A percentile compares a stretch with the other conserved stretches of the same genome.
Conservation (phyloP, 129 eudicot species). For the Helianthus tuberosus region DNA sequence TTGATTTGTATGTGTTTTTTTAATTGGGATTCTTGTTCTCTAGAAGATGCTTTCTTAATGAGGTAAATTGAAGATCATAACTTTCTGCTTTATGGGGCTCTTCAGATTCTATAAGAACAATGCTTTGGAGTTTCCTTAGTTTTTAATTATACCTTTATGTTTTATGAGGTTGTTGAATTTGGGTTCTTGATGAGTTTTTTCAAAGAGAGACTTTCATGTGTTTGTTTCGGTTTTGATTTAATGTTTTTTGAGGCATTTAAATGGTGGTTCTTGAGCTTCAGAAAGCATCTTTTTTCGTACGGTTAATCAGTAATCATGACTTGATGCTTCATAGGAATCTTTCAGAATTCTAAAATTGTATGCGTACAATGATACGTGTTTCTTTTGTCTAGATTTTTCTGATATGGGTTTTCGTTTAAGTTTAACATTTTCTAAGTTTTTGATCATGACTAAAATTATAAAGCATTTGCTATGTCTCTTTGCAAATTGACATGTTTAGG, state of each 20-base stretch:
- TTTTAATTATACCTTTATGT: not conserved
- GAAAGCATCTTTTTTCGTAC: not conserved
- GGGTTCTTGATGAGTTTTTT: not conserved
- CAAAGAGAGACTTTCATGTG: not conserved
- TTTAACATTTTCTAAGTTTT: not conserved
- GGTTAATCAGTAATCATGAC: slow-evolving; percentile 4
- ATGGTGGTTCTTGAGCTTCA: not conserved
- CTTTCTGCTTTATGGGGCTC: not conserved
- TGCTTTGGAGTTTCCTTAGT: slow-evolving; percentile 15
- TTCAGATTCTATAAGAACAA: not conserved
- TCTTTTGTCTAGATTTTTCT: slow-evolving; percentile 7
- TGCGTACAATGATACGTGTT: not conserved
- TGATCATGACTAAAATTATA: too few relatives aligned
- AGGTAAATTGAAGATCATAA: slow-evolving; percentile 14
- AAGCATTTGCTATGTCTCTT: too few relatives aligned
- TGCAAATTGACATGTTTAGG: too few relatives aligned
- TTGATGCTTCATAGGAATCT: not conserved
- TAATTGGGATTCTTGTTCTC: slow-evolving; percentile 1
- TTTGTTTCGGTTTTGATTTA: not conserved
- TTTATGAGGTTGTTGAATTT: slow-evolving; percentile 5
- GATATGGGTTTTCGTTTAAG: not conserved
- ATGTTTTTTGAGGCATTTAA: not conserved
- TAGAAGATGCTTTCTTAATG: not conserved
- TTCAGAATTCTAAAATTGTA: not conserved
- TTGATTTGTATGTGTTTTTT: slow-evolving; percentile 3